Evolutionary conservation across 345 rosid genomes (phyloP).

Genomic region (Brassica rapa): DNA sequence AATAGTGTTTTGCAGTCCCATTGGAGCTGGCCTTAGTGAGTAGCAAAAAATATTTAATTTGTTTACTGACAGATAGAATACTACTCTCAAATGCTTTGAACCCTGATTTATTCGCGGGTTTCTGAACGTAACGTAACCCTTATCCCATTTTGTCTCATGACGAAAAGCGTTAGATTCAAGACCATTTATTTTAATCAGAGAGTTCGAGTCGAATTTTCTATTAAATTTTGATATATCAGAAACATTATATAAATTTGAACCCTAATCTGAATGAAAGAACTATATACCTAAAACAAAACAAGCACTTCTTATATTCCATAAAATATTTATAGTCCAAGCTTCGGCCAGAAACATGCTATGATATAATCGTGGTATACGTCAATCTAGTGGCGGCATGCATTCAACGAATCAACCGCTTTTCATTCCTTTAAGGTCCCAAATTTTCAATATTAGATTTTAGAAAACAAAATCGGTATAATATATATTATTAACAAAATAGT

Average conservation of each 20-base stretch:
- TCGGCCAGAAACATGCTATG: not conserved
- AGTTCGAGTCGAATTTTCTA: not conserved
- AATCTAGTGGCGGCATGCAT: not conserved
- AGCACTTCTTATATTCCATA: no score
- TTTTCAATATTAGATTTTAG: not conserved
- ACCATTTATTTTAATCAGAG: not conserved
- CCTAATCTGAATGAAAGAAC: not conserved
- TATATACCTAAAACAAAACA: not conserved
- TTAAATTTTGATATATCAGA: not conserved
- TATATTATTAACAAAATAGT: no score
- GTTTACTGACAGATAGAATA: conserved; percentile 1
- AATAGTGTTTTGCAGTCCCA: no score
- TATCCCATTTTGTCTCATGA: conserved; percentile 5
- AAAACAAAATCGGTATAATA: not conserved
- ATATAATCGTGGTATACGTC: not conserved
- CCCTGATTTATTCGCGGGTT: conserved; percentile 2
- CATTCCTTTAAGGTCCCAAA: not conserved
- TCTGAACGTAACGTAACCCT: not conserved
- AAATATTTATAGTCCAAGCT: no score
- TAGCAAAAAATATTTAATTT: not conserved
- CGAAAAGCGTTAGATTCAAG: not conserved
- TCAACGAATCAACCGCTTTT: conserved; percentile 1
- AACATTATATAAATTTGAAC: not conserved
- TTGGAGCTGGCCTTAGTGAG: not conserved
- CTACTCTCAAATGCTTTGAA: conserved; percentile 7